These are phyloP conservation scores for Tripidium arundinaceum DNA, from an alignment of 202 grass and related monocot species.

Conservation along the genomic window DNA sequence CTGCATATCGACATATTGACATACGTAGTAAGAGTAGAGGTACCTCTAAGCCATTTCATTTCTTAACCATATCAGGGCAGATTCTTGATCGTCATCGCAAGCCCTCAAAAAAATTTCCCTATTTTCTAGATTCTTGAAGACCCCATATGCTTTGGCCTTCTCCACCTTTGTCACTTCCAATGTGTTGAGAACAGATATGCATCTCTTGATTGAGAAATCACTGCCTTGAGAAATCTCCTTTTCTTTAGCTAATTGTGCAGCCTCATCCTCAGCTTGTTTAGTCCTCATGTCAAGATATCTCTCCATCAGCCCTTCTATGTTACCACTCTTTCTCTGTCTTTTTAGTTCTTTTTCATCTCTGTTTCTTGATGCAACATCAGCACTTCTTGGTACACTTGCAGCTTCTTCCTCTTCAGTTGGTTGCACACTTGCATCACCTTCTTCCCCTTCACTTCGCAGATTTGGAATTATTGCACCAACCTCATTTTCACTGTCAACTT, in stretches of 20 bases:
- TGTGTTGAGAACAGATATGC: neutral
- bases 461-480: no score
- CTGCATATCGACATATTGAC: no score
- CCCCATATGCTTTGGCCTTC: neutral
- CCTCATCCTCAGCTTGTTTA: neutral
- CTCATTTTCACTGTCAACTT: no score
- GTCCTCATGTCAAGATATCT: neutral
- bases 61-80: neutral
- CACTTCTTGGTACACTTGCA: neutral
- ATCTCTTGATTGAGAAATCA: neutral
- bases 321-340: neutral
- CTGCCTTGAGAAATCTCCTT: neutral
- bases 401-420: neutral
- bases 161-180: neutral
- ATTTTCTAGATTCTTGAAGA: neutral
- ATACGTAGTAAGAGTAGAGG: neutral
- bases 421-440: neutral
- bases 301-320: neutral
- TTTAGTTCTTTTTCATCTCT: neutral
- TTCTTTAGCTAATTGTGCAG: neutral
- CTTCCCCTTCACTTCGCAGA: neutral
- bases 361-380: neutral
- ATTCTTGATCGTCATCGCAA: neutral
- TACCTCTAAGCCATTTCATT: neutral
- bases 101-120: neutral